Percentiles rank a stretch among this genome's conserved stretches.
Evolutionary conservation across 1,139 yeast genomes (phyloP).

Genomic region (Sugiyamaella pinicola): DNA sequence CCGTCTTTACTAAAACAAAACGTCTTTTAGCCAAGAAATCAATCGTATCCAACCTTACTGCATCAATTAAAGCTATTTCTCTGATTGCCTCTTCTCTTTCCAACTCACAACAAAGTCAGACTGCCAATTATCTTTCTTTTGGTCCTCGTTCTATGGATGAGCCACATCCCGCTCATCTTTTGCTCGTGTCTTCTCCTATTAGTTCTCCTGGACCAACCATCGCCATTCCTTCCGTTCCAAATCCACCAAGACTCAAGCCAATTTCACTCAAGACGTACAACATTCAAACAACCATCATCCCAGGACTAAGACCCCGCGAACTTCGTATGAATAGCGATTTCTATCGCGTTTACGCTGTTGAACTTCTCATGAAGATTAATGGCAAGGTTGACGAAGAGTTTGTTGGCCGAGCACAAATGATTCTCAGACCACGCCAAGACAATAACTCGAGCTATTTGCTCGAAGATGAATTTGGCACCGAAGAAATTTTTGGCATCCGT

Average conservation of each 20-base stretch:
- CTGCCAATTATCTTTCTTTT: slow-evolving; percentile 34
- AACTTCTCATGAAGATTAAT: slow-evolving; percentile 40
- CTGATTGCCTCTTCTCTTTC: slow-evolving; percentile 36
- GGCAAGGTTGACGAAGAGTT: slow-evolving; percentile 42
- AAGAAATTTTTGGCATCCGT: slow-evolving; percentile 35
- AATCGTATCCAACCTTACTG: slow-evolving; percentile 34
- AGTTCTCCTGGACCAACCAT: neutral
- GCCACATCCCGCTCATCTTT: slow-evolving; percentile 32
- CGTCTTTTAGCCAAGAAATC: slow-evolving; percentile 22
- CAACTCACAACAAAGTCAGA: slow-evolving; percentile 31
- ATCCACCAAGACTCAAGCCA: slow-evolving; percentile 22
- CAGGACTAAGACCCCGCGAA: slow-evolving; percentile 40
- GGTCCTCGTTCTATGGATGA: slow-evolving; percentile 39
- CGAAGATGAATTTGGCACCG: slow-evolving; percentile 29
- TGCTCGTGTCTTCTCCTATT: slow-evolving; percentile 7
- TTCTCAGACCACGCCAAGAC: slow-evolving; percentile 40
- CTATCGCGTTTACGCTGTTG: slow-evolving; percentile 43
- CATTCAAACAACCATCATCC: slow-evolving; percentile 38
- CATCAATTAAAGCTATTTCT: slow-evolving; percentile 37
- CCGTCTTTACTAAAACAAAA: slow-evolving; percentile 16
- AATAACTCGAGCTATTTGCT: slow-evolving; percentile 27
- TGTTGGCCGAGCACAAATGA: slow-evolving; percentile 42
- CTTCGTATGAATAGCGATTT: slow-evolving; percentile 43
- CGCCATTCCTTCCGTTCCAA: neutral
- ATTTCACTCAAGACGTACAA: slow-evolving; percentile 40